Evolutionary conservation across 2,329 filamentous ascomycete genomes (phyloP).

Genomic region (Berkeleyomyces rouxiae): DNA sequence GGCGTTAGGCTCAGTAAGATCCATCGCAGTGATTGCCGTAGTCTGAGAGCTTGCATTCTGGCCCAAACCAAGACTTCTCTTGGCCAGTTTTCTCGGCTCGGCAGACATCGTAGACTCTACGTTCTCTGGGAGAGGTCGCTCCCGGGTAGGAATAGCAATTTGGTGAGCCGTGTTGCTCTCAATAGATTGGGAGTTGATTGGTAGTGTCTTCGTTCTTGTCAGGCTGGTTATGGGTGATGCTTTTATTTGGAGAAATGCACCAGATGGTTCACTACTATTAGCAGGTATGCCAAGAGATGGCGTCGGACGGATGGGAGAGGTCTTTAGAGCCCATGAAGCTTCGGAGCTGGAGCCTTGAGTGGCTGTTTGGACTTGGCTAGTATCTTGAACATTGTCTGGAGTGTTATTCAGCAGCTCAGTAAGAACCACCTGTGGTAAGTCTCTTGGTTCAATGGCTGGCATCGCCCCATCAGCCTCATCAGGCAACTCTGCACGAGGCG

Average conservation of each 20-base stretch:
- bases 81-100: not conserved
- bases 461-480: slow-evolving; percentile 39
- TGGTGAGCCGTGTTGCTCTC: not conserved
- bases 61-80: not conserved
- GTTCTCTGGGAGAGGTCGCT: not conserved
- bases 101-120: not conserved
- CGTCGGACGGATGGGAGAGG: not conserved
- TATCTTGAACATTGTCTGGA: slow-evolving; percentile 17
- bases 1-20: not conserved
- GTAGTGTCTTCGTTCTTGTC: not conserved
- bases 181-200: not conserved
- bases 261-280: not conserved
- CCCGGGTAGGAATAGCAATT: too few relatives aligned
- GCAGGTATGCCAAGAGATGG: not conserved
- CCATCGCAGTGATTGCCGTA: not conserved
- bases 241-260: not conserved
- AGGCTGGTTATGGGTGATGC: not conserved
- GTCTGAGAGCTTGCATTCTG: not conserved
- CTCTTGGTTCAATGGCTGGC: slow-evolving; percentile 35
- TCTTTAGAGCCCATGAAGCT: not conserved
- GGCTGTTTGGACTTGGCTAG: not conserved
- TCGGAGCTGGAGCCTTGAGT: not conserved
- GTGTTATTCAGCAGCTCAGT: slow-evolving; percentile 33
- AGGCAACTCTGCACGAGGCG: slow-evolving; percentile 27
- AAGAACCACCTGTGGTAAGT: slow-evolving; percentile 28